Evolutionary conservation across 2,329 filamentous ascomycete genomes (phyloP).

Genomic region (Zasmidium angulare): DNA sequence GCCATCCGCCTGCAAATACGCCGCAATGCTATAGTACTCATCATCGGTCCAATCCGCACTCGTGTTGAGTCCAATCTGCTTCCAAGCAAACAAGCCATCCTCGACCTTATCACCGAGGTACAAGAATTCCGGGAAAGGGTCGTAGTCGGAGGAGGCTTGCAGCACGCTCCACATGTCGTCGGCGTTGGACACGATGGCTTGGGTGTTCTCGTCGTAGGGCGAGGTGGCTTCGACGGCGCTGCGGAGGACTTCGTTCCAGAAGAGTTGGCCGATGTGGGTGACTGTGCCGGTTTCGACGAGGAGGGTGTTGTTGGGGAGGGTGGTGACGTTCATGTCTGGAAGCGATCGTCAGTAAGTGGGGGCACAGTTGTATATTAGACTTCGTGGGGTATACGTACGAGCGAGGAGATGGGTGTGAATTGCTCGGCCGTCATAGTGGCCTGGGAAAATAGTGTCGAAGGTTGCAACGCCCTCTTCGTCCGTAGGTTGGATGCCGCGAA

Average conservation of each 20-base stretch:
- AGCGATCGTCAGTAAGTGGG: no score
- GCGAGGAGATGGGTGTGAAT: conserved; percentile 45
- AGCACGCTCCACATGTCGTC: conserved; percentile 47
- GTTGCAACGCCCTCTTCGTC: conserved; percentile 42
- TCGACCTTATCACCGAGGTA: conserved; percentile 54
- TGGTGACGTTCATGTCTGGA: conserved; percentile 37
- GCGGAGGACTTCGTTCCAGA: conserved; percentile 62
- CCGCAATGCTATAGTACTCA: conserved; percentile 20
- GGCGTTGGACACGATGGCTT: conserved; percentile 49
- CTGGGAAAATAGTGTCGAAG: conserved; percentile 47
- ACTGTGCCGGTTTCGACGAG: conserved; percentile 49
- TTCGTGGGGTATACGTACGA: no score
- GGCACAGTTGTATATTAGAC: no score
- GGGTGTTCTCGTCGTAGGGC: conserved; percentile 46
- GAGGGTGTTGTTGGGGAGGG: conserved; percentile 49
- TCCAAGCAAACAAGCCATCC: conserved; percentile 57
- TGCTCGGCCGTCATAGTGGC: conserved; percentile 45
- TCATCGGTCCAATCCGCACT: conserved; percentile 27
- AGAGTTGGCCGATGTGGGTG: conserved; percentile 64
- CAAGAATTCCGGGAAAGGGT: conserved; percentile 60
- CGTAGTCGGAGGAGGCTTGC: conserved; percentile 50
- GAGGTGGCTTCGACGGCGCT: conserved; percentile 49
- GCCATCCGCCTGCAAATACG: conserved; percentile 20
- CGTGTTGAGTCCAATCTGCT: conserved; percentile 52
- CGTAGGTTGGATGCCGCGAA: conserved; percentile 43